Base-by-base conservation (phyloP, 129 eudicot species). In the Centaurea solstitialis region DNA sequence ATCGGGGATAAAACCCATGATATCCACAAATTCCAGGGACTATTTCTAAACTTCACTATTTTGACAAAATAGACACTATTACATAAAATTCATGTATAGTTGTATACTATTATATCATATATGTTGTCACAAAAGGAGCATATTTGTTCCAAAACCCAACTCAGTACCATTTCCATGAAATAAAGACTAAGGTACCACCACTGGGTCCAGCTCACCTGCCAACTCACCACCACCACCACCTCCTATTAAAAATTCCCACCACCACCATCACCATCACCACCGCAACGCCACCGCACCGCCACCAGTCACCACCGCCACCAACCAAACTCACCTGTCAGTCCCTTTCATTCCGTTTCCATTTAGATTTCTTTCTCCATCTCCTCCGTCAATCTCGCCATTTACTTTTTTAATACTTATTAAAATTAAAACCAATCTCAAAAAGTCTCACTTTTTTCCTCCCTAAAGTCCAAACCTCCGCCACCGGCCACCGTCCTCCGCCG, bases 361-460 rank as follows among this genome's bases (percentile, higher is more conserved):
- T 57, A 9, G 65, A n/a, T 57, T 57, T 30, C 71, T 74, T 62
- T 43, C 61, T 20, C 72, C 45, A 74, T 37, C 84, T 64, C 81
- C 66, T 80, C 90, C 93, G 86, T 89, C 65, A 82, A 86, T 86
- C 87, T 43, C 91, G 87, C 91, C 80, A 24, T 76, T 68, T 79
- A n/a, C n/a, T n/a, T 4, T 15, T 28, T 23, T 30, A 74, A 21
- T 30, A 45, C 64, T 9, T 33, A 33, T 30, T 15, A n/a, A n/a
- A n/a, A n/a, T n/a, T n/a, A n/a, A n/a, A 23, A 73, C 75, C 62
- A 28, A 8, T 38, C 69, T 72, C 17, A 35, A n/a, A n/a, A n/a
- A 21, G 30, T 30, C 30, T 4, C 45, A 23, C 33, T 45, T 78
- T 67, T 26, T 71, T 50, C 79, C 72, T 67, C 82, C 84, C 61